These are phyloP conservation scores for Aspergillus brunneoviolaceus DNA, from an alignment of 2,329 filamentous ascomycete genomes.

Conservation along the genomic window DNA sequence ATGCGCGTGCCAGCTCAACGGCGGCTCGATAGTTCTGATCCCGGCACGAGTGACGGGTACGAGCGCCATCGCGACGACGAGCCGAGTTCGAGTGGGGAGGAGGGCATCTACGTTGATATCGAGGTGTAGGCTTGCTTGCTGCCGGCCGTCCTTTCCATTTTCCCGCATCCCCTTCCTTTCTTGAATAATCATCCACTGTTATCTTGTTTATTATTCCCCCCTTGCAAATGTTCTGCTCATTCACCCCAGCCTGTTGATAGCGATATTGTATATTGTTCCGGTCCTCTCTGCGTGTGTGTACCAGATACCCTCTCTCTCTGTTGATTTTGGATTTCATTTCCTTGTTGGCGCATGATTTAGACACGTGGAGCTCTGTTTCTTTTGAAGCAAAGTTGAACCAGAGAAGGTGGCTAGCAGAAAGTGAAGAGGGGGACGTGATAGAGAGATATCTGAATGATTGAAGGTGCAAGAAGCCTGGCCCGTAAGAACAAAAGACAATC, in stretches of 20 bases:
- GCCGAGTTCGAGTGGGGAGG: conserved; percentile 39
- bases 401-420: too few relatives aligned
- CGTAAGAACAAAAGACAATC: background rate
- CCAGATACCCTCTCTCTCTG: background rate
- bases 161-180: background rate
- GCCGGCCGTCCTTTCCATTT: background rate
- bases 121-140: conserved; percentile 28
- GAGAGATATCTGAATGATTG: too few relatives aligned
- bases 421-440: too few relatives aligned
- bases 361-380: too few relatives aligned
- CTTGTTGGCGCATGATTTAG: background rate
- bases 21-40: conserved; percentile 12
- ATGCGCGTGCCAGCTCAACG: background rate
- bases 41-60: conserved; percentile 13
- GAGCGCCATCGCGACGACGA: conserved; percentile 28
- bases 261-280: background rate
- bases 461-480: background rate
- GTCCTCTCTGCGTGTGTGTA: background rate
- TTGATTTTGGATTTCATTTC: background rate
- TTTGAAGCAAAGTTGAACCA: too few relatives aligned
- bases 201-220: background rate
- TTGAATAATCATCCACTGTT: background rate
- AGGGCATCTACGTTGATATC: conserved; percentile 40
- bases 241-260: background rate
- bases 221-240: background rate